phyloP scores from a whole-genome alignment of 2,329 filamentous ascomycete species.

The Colletotrichum agaves region DNA sequence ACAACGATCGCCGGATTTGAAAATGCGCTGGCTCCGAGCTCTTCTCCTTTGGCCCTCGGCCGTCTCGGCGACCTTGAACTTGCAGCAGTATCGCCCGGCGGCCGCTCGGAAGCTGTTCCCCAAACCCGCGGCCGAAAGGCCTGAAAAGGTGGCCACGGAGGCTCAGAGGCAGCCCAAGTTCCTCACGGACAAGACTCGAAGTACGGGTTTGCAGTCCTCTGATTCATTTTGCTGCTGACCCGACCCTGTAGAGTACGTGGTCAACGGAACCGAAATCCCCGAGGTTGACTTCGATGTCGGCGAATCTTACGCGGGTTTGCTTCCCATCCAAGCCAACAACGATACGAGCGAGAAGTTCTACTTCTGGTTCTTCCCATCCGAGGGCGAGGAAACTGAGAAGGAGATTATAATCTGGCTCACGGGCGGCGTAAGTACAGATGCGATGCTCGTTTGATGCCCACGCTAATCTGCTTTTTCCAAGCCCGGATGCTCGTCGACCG shows the following conservation, averaged over 20 bases:
- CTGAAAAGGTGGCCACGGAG: background rate
- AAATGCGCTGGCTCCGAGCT: constrained; percentile 21
- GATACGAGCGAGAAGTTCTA: constrained; percentile 65
- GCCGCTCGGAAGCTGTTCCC: background rate
- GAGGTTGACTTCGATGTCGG: constrained; percentile 76
- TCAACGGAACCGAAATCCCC: constrained; percentile 73
- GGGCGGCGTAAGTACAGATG: constrained; percentile 53
- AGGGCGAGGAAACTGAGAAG: constrained; percentile 59
- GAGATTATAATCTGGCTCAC: constrained; percentile 74
- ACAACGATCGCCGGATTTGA: background rate
- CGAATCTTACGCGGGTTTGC: constrained; percentile 71
- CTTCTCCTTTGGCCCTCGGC: constrained; percentile 1
- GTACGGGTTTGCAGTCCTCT: background rate
- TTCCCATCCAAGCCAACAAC: constrained; percentile 62
- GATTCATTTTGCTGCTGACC: background rate
- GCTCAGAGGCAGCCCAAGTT: constrained; percentile 42
- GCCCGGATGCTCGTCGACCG: constrained; percentile 70
- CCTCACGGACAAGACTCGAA: constrained; percentile 24
- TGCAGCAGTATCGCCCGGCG: constrained; percentile 32
- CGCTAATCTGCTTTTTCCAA: constrained; percentile 36
- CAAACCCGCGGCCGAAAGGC: background rate
- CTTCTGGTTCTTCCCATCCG: constrained; percentile 75
- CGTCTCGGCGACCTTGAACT: constrained; percentile 34
- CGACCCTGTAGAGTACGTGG: constrained; percentile 62
- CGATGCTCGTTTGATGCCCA: background rate